Conservation (phyloP, 129 eudicot genomes). For the Calendula officinalis region DNA sequence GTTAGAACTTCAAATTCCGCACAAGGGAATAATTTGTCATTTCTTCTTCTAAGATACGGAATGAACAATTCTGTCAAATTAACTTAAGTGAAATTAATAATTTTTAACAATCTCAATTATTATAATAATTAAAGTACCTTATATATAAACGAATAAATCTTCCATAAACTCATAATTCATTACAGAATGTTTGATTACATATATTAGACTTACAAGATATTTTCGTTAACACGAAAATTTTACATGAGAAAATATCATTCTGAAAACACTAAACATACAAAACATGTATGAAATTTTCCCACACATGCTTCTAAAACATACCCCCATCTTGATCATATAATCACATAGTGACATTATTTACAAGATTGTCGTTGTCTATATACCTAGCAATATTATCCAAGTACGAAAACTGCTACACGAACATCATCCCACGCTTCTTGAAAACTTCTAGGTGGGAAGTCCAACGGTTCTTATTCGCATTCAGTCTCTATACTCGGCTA, state of each 20-base stretch:
- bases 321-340: slow-evolving; percentile 41
- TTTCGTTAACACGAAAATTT: background rate
- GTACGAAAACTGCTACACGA: slow-evolving; percentile 21
- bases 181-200: background rate
- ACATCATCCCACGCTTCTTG: slow-evolving; percentile 31
- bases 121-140: background rate
- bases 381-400: slow-evolving; percentile 28
- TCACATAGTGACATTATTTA: slow-evolving; percentile 42
- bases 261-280: slow-evolving; percentile 9
- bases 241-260: slow-evolving; percentile 13
- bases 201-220: background rate
- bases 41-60: too few relatives aligned
- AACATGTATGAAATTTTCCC: slow-evolving; percentile 26
- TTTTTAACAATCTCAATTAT: background rate
- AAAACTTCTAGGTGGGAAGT: slow-evolving; percentile 28
- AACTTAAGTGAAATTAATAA: too few relatives aligned
- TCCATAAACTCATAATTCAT: background rate
- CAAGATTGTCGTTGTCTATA: slow-evolving; percentile 31
- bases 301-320: slow-evolving; percentile 20
- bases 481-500: background rate
- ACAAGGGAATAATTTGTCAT: too few relatives aligned
- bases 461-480: background rate
- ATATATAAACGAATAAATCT: background rate
- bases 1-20: too few relatives aligned
- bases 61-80: too few relatives aligned